These are phyloP conservation scores for Fusarium sp. DNA, from an alignment of 2,329 filamentous ascomycete genomes.

Conservation along the genomic window DNA sequence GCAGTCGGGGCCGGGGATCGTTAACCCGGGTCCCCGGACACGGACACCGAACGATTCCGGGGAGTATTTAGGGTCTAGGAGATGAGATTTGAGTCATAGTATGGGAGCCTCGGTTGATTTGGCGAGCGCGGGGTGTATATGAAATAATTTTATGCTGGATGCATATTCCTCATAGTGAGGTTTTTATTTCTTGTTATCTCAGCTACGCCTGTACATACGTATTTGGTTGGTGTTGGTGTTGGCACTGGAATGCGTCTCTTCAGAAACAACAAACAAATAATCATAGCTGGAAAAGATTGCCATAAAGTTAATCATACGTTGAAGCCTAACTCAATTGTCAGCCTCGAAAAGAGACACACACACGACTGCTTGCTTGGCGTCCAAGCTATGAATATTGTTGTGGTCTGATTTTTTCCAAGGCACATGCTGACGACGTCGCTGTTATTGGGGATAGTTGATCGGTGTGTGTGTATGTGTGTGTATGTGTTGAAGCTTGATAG, in stretches of 20 bases:
- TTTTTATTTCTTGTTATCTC: background rate
- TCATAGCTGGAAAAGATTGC: background rate
- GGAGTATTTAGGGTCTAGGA: background rate
- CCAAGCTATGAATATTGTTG: slow-evolving; percentile 42
- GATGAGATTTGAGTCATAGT: background rate
- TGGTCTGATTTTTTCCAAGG: slow-evolving; percentile 44
- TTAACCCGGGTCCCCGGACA: slow-evolving; percentile 14
- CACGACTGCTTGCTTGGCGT: slow-evolving; percentile 36
- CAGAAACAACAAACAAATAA: background rate
- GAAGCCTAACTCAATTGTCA: slow-evolving; percentile 25
- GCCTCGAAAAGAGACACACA: slow-evolving; percentile 21
- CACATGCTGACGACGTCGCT: slow-evolving; percentile 41
- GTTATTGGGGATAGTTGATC: slow-evolving; percentile 26
- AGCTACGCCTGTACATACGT: slow-evolving; percentile 1
- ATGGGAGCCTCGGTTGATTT: background rate
- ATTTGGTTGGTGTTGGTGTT: background rate
- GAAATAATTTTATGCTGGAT: background rate
- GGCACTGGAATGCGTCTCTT: slow-evolving; percentile 4
- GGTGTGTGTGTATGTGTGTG: background rate
- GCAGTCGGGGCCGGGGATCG: slow-evolving; percentile 23
- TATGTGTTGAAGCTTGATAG: background rate
- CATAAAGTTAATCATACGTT: slow-evolving; percentile 15
- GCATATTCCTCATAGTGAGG: background rate
- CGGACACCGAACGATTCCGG: slow-evolving; percentile 15
- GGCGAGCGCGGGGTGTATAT: slow-evolving; percentile 11